Evolutionary conservation across 1,139 yeast species (phyloP).

Genomic region (Blastobotrys raffinosifermentans): DNA sequence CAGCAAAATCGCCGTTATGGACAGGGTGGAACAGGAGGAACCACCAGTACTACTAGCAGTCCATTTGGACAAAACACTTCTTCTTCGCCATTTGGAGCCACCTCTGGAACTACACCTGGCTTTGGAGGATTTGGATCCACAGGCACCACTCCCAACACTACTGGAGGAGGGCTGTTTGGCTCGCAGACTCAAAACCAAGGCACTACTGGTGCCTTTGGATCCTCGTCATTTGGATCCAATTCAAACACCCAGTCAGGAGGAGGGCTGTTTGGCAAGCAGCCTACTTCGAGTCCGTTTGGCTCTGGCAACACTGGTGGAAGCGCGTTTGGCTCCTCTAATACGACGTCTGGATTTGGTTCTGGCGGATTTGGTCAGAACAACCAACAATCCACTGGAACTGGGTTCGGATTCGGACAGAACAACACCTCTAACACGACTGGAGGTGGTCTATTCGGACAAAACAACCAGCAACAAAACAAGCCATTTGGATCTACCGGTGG

Average conservation of each 20-base stretch:
- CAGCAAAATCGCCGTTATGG: constrained; percentile 65
- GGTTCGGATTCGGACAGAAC: constrained; percentile 23
- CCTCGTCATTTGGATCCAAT: constrained; percentile 9
- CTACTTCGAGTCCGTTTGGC: constrained; percentile 11
- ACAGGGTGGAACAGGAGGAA: constrained; percentile 29
- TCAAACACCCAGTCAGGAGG: constrained; percentile 1
- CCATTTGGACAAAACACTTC: constrained; percentile 18
- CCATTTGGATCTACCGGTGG: constrained; percentile 5
- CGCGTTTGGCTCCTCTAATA: constrained; percentile 28
- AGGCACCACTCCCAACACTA: constrained; percentile 9
- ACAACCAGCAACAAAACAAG: constrained; percentile 8
- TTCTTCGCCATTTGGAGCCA: constrained; percentile 32
- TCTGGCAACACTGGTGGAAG: constrained; percentile 19
- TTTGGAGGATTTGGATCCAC: constrained; percentile 21
- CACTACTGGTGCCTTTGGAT: constrained; percentile 3
- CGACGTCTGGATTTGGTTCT: constrained; percentile 24
- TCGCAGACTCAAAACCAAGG: constrained; percentile 11
- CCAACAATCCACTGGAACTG: constrained; percentile 18
- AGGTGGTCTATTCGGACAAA: constrained; percentile 21
- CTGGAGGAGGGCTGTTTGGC: constrained; percentile 25
- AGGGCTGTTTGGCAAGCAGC: constrained; percentile 12
- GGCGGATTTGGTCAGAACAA: constrained; percentile 24
- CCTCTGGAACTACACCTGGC: constrained; percentile 12
- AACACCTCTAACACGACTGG: constrained; percentile 13
- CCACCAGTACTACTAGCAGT: constrained; percentile 22